phyloP scores from a whole-genome alignment of 2,329 filamentous ascomycete species.

The Sphaerostilbella broomeana region DNA sequence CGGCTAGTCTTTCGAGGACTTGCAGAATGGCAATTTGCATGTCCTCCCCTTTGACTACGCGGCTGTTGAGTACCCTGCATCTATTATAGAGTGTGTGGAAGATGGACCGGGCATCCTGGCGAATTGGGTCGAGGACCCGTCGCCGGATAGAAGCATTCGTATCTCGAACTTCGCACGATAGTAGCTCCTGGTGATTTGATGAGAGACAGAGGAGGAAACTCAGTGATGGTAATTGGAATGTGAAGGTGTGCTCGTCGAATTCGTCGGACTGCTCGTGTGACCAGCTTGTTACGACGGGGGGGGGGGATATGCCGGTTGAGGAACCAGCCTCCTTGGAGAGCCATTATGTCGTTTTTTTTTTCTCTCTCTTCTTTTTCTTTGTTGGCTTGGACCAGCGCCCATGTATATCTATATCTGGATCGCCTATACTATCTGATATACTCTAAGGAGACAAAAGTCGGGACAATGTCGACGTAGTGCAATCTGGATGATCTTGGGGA shows the following conservation, averaged over 20 bases:
- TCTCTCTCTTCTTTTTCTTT: no score
- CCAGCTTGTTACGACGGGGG: neutral
- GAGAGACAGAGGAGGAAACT: constrained; percentile 2
- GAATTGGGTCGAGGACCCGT: constrained; percentile 15
- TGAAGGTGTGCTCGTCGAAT: neutral
- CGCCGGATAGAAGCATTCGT: constrained; percentile 3
- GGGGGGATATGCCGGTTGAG: constrained; percentile 1
- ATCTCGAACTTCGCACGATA: neutral
- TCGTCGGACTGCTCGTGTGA: neutral
- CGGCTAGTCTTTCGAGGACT: constrained; percentile 14
- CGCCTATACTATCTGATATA: no score
- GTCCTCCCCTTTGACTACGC: constrained; percentile 1
- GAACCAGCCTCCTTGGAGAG: neutral
- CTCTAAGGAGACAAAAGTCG: no score
- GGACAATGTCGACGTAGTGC: no score
- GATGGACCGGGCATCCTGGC: constrained; percentile 14
- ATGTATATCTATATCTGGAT: no score
- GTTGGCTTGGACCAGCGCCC: neutral
- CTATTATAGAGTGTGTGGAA: constrained; percentile 6
- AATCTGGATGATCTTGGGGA: no score
- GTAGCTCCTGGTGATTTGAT: neutral
- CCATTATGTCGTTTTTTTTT: no score
- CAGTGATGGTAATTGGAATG: neutral
- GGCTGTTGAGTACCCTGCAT: no score
- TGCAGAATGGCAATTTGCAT: constrained; percentile 16